Evolutionary conservation across 2,329 filamentous ascomycete genomes (phyloP), one percentile per base, ranked within the genome.

Genomic region (Diaporthe nobilis): DNA sequence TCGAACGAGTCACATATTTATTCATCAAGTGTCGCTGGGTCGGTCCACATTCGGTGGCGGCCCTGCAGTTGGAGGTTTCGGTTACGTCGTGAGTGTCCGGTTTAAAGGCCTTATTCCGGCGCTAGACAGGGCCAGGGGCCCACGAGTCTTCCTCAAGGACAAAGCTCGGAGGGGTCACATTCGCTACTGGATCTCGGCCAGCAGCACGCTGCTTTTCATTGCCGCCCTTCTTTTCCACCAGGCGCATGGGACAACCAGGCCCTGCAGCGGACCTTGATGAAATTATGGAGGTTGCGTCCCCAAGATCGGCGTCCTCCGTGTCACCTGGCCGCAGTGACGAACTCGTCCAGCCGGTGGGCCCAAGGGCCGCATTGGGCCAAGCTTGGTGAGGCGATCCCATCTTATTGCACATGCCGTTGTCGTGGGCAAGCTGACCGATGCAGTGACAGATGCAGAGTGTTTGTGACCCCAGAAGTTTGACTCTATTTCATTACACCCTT

Each of bases 51-150:
- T 57, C 37, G 12, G 8, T 17, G 39, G 58, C 37, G 58, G 58
- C 58, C 58, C 58, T 44, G 58, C 58, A 17, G n/a, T 1, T 58
- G n/a, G 37, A 25, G 13, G 37, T 9, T 63, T 25, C 58, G 58
- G n/a, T 28, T 44, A 63, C 58, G 37, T 63, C 25, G 37, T 63
- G n/a, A 28, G 25, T 4, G 20, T 28, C 58, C 58, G 58, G 58
- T 37, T 31, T 63, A 63, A 44, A 20, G 58, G 12, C 37, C 58
- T 63, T 63, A 63, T 63, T 63, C 58, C 58, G 58, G 58, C 58
- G 58, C 58, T 63, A 63, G 7, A 13, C 9, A 28, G 12, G 58
- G 28, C 37, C 58, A 42, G 58, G 37, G 39, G 7, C 1, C 0
- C 58, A 63, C 13, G 58, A 28, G 12, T 63, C 37, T 42, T 44